phyloP scores from a whole-genome alignment of 1,284 basidiomycete species.

The Coniferiporia sulphurascens region DNA sequence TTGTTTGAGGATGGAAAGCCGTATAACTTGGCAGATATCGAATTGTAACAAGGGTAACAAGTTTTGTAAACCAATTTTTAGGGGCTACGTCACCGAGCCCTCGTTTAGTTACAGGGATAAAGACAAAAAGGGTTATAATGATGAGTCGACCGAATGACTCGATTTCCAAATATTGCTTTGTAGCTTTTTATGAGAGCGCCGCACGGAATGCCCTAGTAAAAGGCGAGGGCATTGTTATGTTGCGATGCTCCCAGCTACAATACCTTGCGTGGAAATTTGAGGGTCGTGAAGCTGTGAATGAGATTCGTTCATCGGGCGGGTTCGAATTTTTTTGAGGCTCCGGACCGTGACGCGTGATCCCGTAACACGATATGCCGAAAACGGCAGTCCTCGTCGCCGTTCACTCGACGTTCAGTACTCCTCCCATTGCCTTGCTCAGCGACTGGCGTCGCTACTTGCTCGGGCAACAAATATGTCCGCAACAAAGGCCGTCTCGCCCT shows the following conservation, averaged over 20 bases:
- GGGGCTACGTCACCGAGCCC: not conserved
- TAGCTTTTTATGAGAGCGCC: constrained; percentile 40
- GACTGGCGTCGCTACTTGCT: not conserved
- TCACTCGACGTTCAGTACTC: not conserved
- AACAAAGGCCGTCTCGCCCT: constrained; percentile 37
- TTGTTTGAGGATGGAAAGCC: constrained; percentile 19
- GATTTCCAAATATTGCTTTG: constrained; percentile 45
- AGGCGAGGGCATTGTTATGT: constrained; percentile 61
- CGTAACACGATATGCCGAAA: not conserved
- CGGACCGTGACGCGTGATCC: no score
- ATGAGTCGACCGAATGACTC: not conserved
- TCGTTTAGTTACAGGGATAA: not conserved
- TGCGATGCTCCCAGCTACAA: constrained; percentile 48
- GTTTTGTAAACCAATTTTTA: not conserved
- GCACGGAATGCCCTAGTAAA: constrained; percentile 68
- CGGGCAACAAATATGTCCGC: not conserved
- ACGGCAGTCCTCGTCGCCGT: not conserved
- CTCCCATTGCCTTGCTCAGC: not conserved
- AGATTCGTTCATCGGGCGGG: constrained; percentile 34
- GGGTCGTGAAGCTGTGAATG: constrained; percentile 27
- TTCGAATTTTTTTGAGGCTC: no score
- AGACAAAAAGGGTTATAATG: not conserved
- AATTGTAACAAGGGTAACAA: no score
- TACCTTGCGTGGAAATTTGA: not conserved
- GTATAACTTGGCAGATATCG: not conserved